Percentiles rank a stretch among this genome's conserved stretches.
Evolutionary conservation across 345 rosid genomes (phyloP).

Genomic region (Jatropha curcas): DNA sequence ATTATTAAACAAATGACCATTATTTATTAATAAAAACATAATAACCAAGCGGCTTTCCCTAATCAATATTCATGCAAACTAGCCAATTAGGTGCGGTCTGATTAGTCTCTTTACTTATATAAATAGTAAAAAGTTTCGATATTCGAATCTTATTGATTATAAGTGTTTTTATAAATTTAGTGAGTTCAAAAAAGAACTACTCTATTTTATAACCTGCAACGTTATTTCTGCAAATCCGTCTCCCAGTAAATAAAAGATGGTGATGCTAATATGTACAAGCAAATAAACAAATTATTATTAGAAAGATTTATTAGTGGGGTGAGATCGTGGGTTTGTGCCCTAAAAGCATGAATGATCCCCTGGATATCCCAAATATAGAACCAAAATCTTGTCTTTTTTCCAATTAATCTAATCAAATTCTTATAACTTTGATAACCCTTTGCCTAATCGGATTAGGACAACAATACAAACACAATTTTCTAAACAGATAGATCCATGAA

Average conservation of each 20-base stretch:
- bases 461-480: neutral
- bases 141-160: no score
- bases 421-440: neutral
- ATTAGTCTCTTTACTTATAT: no score
- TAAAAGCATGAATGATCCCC: neutral
- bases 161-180: no score
- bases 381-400: constrained; percentile 6
- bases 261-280: constrained; percentile 17
- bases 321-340: constrained; percentile 1
- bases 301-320: neutral
- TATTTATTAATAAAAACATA: neutral
- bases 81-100: no score
- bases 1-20: no score
- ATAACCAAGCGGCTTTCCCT: no score
- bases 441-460: neutral
- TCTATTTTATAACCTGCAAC: no score
- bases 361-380: neutral
- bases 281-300: neutral
- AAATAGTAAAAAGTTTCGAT: no score
- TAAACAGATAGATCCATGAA: neutral
- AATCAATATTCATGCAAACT: no score
- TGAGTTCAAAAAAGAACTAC: no score
- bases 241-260: no score
- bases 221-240: no score
- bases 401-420: neutral